Percentiles rank a stretch among this genome's conserved stretches.
Evolutionary conservation across 495 filamentous ascomycete genomes (phyloP).

Genomic region (Cudoniella acicularis): DNA sequence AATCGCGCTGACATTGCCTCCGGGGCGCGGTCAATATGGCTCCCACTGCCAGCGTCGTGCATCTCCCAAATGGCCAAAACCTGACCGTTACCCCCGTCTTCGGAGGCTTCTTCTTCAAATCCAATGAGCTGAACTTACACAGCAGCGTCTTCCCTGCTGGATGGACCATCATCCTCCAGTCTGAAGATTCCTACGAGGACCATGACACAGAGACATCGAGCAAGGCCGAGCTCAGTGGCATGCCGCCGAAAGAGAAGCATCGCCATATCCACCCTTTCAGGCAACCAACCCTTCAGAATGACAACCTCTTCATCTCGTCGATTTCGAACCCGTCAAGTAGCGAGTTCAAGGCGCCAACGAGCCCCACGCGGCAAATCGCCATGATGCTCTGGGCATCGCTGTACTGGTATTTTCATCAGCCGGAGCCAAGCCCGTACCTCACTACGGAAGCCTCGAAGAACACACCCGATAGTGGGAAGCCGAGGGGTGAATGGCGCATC

Average conservation of each 20-base stretch:
- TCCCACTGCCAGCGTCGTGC: conserved; percentile 30
- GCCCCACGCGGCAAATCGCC: conserved; percentile 81
- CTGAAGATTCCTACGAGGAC: conserved; percentile 52
- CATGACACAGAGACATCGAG: conserved; percentile 23
- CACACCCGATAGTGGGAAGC: conserved; percentile 65
- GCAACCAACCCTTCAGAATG: conserved; percentile 67
- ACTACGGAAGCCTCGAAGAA: conserved; percentile 57
- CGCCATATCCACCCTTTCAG: conserved; percentile 61
- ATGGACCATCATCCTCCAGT: conserved; percentile 83
- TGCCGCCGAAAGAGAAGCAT: conserved; percentile 24
- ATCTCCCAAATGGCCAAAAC: conserved; percentile 83
- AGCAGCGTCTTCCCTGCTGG: conserved; percentile 73
- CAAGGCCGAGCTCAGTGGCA: conserved; percentile 17
- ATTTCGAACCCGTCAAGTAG: conserved; percentile 76
- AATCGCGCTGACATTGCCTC: too few relatives aligned
- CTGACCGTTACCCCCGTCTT: conserved; percentile 80
- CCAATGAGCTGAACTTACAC: conserved; percentile 64
- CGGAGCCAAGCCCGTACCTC: conserved; percentile 51
- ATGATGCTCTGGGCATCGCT: conserved; percentile 96
- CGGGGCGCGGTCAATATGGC: conserved; percentile 24
- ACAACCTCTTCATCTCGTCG: conserved; percentile 84
- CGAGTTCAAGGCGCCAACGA: conserved; percentile 74
- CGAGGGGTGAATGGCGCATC: conserved; percentile 84
- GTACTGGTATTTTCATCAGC: conserved; percentile 96
- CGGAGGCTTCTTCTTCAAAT: conserved; percentile 83